Percentiles rank a stretch among this genome's conserved stretches.
Evolutionary conservation across 2,329 filamentous ascomycete species (phyloP).

Genomic region (Zymoseptoria pseudotritici): DNA sequence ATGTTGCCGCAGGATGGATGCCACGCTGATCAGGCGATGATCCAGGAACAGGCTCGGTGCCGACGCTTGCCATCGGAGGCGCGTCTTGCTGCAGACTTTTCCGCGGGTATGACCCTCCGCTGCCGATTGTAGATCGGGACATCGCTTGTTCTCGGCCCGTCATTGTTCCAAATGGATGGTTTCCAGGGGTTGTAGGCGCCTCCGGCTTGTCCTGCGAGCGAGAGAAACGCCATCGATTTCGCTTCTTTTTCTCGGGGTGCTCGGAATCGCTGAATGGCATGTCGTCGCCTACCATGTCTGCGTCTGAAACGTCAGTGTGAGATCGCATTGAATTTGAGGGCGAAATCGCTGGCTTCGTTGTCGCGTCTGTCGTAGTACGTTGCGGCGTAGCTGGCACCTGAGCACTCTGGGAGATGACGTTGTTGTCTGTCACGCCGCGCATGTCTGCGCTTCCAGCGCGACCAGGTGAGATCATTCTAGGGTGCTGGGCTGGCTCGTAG

Average conservation of each 20-base stretch:
- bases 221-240: slow-evolving; percentile 66
- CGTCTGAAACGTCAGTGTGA: slow-evolving; percentile 72
- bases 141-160: slow-evolving; percentile 23
- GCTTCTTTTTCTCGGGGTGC: slow-evolving; percentile 54
- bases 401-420: slow-evolving; percentile 29
- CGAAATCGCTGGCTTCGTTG: slow-evolving; percentile 61
- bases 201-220: slow-evolving; percentile 25
- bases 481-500: slow-evolving; percentile 19
- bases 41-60: slow-evolving; percentile 15
- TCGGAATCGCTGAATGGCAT: slow-evolving; percentile 19
- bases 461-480: slow-evolving; percentile 19
- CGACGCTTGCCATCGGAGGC: slow-evolving; percentile 11
- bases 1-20: slow-evolving; percentile 16
- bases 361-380: slow-evolving; percentile 54
- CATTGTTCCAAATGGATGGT: slow-evolving; percentile 26
- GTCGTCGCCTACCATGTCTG: slow-evolving; percentile 63
- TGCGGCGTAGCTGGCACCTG: slow-evolving; percentile 55
- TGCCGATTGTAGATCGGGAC: slow-evolving; percentile 28
- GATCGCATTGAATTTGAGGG: slow-evolving; percentile 72
- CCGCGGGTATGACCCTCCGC: slow-evolving; percentile 20
- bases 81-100: slow-evolving; percentile 26
- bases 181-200: slow-evolving; percentile 17
- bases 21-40: slow-evolving; percentile 6
- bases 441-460: slow-evolving; percentile 15
- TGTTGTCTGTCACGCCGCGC: slow-evolving; percentile 17